Evolutionary conservation across 2,329 filamentous ascomycete species (phyloP).

Genomic region (Fusarium fujikuroi): DNA sequence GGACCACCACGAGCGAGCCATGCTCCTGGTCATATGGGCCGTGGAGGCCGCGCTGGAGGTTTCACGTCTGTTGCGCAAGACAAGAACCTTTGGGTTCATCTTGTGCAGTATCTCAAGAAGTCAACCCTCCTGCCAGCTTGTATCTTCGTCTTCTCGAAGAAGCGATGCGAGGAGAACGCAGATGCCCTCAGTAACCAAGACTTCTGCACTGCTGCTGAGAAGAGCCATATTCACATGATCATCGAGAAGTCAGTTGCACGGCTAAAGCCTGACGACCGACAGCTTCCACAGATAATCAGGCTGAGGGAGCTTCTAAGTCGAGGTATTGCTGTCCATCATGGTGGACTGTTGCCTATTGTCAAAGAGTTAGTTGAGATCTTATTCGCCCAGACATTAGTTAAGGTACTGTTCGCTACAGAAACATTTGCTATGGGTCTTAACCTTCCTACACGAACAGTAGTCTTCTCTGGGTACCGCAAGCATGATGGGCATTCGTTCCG

Average conservation of each 20-base stretch:
- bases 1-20: constrained; percentile 68
- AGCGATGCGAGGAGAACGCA: constrained; percentile 95
- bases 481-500: constrained; percentile 93
- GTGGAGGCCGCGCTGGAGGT: constrained; percentile 84
- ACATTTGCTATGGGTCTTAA: constrained; percentile 99
- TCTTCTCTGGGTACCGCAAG: constrained; percentile 97
- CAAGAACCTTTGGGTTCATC: constrained; percentile 94
- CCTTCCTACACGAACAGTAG: constrained; percentile 92
- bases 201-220: constrained; percentile 91
- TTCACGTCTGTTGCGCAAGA: constrained; percentile 92
- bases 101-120: constrained; percentile 91
- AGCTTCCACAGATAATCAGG: constrained; percentile 90
- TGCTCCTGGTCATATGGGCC: constrained; percentile 85
- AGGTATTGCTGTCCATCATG: constrained; percentile 96
- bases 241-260: constrained; percentile 94
- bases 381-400: constrained; percentile 94
- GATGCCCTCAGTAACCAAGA: constrained; percentile 95
- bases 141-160: constrained; percentile 99
- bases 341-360: constrained; percentile 92
- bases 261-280: constrained; percentile 87
- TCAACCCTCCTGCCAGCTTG: constrained; percentile 88
- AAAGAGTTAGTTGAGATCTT: constrained; percentile 98
- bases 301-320: constrained; percentile 85
- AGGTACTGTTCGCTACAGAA: constrained; percentile 96
- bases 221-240: constrained; percentile 97